phyloP scores from a whole-genome alignment of 164 flowering plant genomes.

The Vitis rotundifolia region DNA sequence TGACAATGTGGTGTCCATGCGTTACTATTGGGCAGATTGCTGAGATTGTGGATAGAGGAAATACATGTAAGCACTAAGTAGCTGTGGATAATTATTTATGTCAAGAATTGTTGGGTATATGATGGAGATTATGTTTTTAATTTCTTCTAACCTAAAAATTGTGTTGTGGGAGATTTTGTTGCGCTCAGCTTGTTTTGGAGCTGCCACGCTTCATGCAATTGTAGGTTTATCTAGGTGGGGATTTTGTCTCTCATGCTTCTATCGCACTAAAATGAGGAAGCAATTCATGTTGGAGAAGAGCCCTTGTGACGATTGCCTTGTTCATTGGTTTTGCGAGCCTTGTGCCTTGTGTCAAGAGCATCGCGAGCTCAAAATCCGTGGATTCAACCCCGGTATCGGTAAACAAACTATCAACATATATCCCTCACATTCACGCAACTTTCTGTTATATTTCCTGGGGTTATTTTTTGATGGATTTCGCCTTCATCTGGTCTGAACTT shows the following conservation, averaged over 20 bases:
- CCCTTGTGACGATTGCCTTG: slow-evolving; percentile 32
- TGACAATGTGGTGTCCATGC: not conserved
- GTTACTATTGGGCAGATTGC: slow-evolving; percentile 17
- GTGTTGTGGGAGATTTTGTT: too few species aligned
- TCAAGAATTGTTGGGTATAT: too few species aligned
- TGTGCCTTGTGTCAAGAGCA: slow-evolving; percentile 49
- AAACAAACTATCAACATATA: not conserved
- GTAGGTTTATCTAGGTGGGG: too few species aligned
- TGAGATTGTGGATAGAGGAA: slow-evolving; percentile 15
- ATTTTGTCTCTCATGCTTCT: slow-evolving; percentile 1
- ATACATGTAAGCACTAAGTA: slow-evolving; percentile 5
- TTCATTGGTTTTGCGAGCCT: slow-evolving; percentile 39
- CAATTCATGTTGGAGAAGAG: slow-evolving; percentile 30
- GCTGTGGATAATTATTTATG: too few species aligned
- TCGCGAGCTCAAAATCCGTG: slow-evolving; percentile 36
- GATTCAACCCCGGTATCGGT: slow-evolving; percentile 35
- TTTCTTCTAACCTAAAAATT: too few species aligned
- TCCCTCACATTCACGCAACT: not conserved
- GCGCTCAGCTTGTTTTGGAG: too few species aligned
- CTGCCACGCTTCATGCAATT: too few species aligned
- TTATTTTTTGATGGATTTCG: not conserved
- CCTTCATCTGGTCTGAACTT: too few species aligned
- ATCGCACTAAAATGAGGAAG: slow-evolving; percentile 40
- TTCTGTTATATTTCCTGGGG: not conserved
- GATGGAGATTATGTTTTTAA: too few species aligned